phyloP scores from a whole-genome alignment of 306 rosid genomes.

The Cucumis hystrix region DNA sequence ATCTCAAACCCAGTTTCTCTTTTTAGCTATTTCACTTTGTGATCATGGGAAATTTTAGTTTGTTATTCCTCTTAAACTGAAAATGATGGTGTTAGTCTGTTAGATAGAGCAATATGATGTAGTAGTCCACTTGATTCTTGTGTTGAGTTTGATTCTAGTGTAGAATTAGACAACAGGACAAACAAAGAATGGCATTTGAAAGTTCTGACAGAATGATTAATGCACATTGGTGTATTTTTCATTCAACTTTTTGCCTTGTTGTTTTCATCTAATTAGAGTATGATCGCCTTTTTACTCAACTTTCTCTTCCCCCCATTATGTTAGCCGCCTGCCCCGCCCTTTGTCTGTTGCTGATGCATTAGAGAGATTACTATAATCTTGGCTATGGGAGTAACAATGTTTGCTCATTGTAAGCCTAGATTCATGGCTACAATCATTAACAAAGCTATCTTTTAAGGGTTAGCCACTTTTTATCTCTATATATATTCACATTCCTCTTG shows the following conservation, averaged over 20 bases:
- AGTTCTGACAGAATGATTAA: not conserved
- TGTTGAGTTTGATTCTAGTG: not conserved
- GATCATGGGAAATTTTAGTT: not conserved
- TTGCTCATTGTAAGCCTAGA: slow-evolving; percentile 3
- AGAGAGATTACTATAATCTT: not conserved
- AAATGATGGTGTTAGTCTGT: not conserved
- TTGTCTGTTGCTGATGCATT: not conserved
- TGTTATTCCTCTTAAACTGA: not conserved
- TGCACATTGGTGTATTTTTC: not conserved
- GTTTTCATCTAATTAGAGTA: not conserved
- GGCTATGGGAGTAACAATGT: not conserved
- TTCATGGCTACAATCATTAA: slow-evolving; percentile 4
- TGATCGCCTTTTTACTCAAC: not conserved
- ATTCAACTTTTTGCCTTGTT: not conserved
- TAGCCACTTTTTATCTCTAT: not conserved
- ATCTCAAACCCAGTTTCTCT: not conserved
- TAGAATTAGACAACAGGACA: not conserved
- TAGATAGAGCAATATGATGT: not conserved
- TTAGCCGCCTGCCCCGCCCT: not conserved
- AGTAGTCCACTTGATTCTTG: not conserved
- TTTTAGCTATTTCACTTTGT: not conserved
- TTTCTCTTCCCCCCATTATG: not conserved
- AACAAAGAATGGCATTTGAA: not conserved
- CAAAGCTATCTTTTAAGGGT: not conserved
- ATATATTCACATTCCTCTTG: not conserved